Conservation (phyloP, 768 basidiomycete species). For the Nidularia sp. region DNA sequence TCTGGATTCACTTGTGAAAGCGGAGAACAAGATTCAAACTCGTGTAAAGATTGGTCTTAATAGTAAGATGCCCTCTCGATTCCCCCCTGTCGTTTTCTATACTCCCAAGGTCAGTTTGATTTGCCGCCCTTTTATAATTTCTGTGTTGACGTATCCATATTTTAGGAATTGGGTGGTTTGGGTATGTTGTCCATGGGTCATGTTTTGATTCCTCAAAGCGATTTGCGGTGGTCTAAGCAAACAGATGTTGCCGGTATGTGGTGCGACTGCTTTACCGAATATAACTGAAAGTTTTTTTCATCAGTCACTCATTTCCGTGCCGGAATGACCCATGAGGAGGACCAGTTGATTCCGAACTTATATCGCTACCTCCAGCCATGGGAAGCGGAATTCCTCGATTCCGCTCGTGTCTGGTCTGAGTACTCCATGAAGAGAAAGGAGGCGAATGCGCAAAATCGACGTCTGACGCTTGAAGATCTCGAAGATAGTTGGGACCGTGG, state of each 20-base stretch:
- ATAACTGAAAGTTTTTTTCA: no score
- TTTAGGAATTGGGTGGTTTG: slow-evolving; percentile 88
- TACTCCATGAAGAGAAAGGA: slow-evolving; percentile 99
- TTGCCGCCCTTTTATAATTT: background rate
- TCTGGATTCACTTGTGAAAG: slow-evolving; percentile 93
- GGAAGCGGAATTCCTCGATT: slow-evolving; percentile 97
- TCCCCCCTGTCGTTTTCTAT: slow-evolving; percentile 95
- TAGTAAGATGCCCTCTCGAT: slow-evolving; percentile 99
- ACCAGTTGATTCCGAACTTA: slow-evolving; percentile 93
- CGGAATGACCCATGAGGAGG: slow-evolving; percentile 95
- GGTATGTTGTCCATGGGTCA: slow-evolving; percentile 99
- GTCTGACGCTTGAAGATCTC: slow-evolving; percentile 94
- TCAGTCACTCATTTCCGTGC: slow-evolving; percentile 97
- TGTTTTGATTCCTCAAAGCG: slow-evolving; percentile 96
- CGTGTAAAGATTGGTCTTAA: slow-evolving; percentile 99
- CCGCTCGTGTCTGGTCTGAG: slow-evolving; percentile 98
- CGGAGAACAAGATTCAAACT: slow-evolving; percentile 99
- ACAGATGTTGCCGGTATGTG: slow-evolving; percentile 84
- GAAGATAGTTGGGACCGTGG: slow-evolving; percentile 99
- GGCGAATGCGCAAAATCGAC: slow-evolving; percentile 97
- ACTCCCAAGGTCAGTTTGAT: slow-evolving; percentile 80
- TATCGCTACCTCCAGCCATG: slow-evolving; percentile 96
- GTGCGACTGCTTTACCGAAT: no score
- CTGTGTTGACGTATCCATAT: slow-evolving; percentile 1
- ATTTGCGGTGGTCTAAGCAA: slow-evolving; percentile 96